Evolutionary conservation across 2,329 filamentous ascomycete species (phyloP), one percentile per base, ranked within the genome.

Genomic region (Geosmithia flava): DNA sequence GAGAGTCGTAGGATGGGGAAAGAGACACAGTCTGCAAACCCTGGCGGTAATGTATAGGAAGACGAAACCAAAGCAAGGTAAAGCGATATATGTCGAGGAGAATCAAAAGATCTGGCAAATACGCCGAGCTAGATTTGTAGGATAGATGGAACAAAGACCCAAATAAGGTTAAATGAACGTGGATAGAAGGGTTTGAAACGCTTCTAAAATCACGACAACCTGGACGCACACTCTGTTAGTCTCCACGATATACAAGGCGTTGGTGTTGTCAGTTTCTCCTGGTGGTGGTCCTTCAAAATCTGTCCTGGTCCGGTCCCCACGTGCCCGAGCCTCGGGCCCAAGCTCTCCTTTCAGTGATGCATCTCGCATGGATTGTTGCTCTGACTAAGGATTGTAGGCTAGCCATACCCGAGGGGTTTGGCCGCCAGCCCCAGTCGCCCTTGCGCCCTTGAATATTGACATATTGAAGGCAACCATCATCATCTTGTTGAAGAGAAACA

Each of bases 161-260:
- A 58, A 56, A 53, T 56, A 66, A 66, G 63, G 61, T 60, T 54
- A 66, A 64, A 63, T 27, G 62, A 65, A 62, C 58, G 62, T 65
- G 61, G 59, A 37, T 62, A 59, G 59, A 59, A 59, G 61, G 59
- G 58, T 58, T n/a, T 60, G 55, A 61, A 62, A 62, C 60, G 61
- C 64, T 66, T 59, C 62, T 55, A 58, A 66, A 66, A 66, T 62
- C 57, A 67, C 62, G 58, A 62, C 59, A 66, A 67, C 64, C 64
- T 66, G 47, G 16, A 15, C 8, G 20, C 7, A 23, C 8, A 44
- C 7, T 59, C 48, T 49, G n/a, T 48, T 42, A 47, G 51, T n/a
- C 13, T 11, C n/a, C 17, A 20, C 3, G 17, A 17, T 13, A 37
- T 6, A 5, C 33, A 27, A 27, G 23, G 23, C 8, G 8, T 27